These are phyloP conservation scores for Lactarius deliciosus DNA, from an alignment of 768 basidiomycete genomes.

Conservation along the genomic window DNA sequence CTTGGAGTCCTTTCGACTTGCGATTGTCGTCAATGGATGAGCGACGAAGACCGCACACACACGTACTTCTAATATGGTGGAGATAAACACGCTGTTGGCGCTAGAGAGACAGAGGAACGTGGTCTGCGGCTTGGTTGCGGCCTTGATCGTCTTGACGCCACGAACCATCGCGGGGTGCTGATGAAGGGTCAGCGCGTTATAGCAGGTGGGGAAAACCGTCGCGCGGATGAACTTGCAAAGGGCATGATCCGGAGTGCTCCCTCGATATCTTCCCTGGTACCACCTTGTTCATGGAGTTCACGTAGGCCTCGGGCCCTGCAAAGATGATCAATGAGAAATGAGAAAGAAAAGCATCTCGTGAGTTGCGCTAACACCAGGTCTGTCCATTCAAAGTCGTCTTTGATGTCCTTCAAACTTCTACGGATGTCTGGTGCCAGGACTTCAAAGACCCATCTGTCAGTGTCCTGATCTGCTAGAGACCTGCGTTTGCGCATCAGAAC, in stretches of 20 bases:
- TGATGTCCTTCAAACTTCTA: slow-evolving; percentile 69
- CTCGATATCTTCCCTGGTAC: slow-evolving; percentile 73
- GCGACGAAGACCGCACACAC: not conserved
- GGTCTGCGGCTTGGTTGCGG: slow-evolving; percentile 55
- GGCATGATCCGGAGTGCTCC: slow-evolving; percentile 78
- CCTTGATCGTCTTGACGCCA: slow-evolving; percentile 76
- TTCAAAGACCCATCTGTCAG: slow-evolving; percentile 90
- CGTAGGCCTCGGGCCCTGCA: slow-evolving; percentile 64
- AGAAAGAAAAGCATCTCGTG: slow-evolving; percentile 14
- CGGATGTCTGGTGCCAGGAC: slow-evolving; percentile 85
- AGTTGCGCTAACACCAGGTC: slow-evolving; percentile 76
- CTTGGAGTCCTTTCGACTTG: slow-evolving; percentile 71
- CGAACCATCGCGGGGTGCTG: slow-evolving; percentile 98
- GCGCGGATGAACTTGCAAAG: slow-evolving; percentile 55
- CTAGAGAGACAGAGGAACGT: slow-evolving; percentile 93
- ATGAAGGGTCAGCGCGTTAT: not conserved
- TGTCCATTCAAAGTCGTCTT: slow-evolving; percentile 78
- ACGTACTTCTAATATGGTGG: slow-evolving; percentile 77
- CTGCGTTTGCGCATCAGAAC: slow-evolving; percentile 38
- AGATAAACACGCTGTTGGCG: slow-evolving; percentile 89
- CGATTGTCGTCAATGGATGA: not conserved
- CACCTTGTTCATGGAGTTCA: slow-evolving; percentile 68
- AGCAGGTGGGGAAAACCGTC: not conserved
- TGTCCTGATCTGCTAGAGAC: slow-evolving; percentile 94
- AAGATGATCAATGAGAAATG: slow-evolving; percentile 4